phyloP scores from a whole-genome alignment of 2,329 filamentous ascomycete genomes.

The Aspergillus niger region DNA sequence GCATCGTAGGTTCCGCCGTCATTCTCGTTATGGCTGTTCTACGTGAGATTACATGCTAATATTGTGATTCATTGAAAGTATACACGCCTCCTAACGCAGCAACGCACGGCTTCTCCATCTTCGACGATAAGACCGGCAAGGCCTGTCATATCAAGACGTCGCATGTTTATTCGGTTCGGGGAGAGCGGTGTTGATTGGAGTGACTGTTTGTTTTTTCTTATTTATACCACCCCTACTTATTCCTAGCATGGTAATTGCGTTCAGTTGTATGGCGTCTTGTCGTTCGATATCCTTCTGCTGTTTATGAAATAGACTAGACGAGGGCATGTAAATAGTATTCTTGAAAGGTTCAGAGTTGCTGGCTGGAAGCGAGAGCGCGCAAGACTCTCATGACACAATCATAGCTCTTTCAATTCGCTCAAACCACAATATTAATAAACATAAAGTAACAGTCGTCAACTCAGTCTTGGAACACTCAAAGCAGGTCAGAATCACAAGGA shows the following conservation, averaged over 20 bases:
- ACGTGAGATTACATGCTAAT: background rate
- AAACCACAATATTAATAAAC: background rate
- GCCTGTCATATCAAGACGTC: conserved; percentile 70
- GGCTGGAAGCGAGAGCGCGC: background rate
- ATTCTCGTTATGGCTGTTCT: background rate
- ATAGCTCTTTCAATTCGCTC: background rate
- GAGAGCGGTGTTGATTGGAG: conserved; percentile 32
- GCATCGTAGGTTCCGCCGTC: conserved; percentile 58
- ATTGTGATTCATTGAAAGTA: conserved; percentile 46
- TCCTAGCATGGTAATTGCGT: background rate
- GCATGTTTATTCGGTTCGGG: conserved; percentile 68
- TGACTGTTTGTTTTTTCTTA: background rate
- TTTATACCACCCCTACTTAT: background rate
- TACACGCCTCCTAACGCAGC: conserved; percentile 91
- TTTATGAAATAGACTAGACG: background rate
- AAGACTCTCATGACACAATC: background rate
- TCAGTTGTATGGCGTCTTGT: background rate
- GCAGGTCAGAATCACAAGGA: background rate
- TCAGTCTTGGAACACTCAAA: background rate
- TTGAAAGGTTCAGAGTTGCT: background rate
- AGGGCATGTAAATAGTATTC: background rate
- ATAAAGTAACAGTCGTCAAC: background rate
- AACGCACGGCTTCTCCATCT: conserved; percentile 77
- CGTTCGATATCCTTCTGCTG: background rate
- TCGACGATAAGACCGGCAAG: conserved; percentile 74